Conservation (phyloP, 2,329 filamentous ascomycete species). For the Diaporthe citriasiana region DNA sequence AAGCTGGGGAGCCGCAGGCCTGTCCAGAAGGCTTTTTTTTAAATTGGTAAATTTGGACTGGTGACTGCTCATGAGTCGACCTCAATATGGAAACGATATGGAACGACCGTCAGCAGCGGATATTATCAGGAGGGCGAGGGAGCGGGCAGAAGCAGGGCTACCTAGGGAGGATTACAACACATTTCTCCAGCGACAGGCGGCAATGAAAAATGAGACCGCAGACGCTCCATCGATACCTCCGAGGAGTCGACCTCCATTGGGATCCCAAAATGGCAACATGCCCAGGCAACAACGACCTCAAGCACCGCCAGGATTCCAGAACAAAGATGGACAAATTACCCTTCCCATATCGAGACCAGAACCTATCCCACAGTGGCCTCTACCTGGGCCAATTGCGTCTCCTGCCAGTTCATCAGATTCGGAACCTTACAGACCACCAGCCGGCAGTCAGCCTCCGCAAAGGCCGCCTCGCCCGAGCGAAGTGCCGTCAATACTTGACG, state of each 20-base stretch:
- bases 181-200: conserved; percentile 45
- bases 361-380: conserved; percentile 68
- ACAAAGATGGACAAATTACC: conserved; percentile 55
- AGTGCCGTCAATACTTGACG: conserved; percentile 71
- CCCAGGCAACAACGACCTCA: conserved; percentile 51
- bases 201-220: conserved; percentile 47
- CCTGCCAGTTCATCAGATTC: conserved; percentile 50
- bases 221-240: conserved; percentile 49
- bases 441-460: conserved; percentile 67
- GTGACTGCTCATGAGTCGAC: conserved; percentile 65
- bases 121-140: conserved; percentile 69
- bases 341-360: conserved; percentile 67
- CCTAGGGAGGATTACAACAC: conserved; percentile 50
- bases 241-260: conserved; percentile 46
- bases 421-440: conserved; percentile 64
- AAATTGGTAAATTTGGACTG: conserved; percentile 42
- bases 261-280: conserved; percentile 44
- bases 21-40: conserved; percentile 40
- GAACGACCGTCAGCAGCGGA: conserved; percentile 61
- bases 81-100: conserved; percentile 68
- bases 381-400: conserved; percentile 58
- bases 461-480: conserved; percentile 72
- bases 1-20: conserved; percentile 30
- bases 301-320: conserved; percentile 53
- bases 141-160: conserved; percentile 62